phyloP scores from a whole-genome alignment of 1,284 basidiomycete species.

The Somion occarium region DNA sequence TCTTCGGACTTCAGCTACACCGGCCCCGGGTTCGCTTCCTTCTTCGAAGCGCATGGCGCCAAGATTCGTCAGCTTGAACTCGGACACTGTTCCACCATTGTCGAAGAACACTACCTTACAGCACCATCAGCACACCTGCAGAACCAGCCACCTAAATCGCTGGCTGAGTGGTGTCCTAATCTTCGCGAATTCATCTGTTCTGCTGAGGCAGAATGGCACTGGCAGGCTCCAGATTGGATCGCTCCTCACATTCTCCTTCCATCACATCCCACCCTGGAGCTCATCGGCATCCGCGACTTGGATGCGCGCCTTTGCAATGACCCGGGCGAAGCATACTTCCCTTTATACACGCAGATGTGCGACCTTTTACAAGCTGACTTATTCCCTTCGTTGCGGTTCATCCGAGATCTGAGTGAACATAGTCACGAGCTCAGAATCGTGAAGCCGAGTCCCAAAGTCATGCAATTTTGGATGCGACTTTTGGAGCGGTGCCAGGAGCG shows the following conservation, averaged over 20 bases:
- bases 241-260: constrained; percentile 70
- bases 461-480: constrained; percentile 48
- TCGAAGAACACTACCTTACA: constrained; percentile 60
- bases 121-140: constrained; percentile 32
- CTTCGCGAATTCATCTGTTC: constrained; percentile 64
- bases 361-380: constrained; percentile 51
- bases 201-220: constrained; percentile 75
- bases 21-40: constrained; percentile 53
- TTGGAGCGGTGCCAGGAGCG: constrained; percentile 40
- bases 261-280: constrained; percentile 50
- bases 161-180: constrained; percentile 62
- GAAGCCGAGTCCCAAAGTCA: constrained; percentile 24
- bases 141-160: constrained; percentile 33
- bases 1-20: constrained; percentile 66
- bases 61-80: constrained; percentile 62
- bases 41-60: constrained; percentile 60
- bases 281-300: constrained; percentile 70
- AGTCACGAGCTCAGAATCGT: constrained; percentile 27
- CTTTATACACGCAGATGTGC: constrained; percentile 58
- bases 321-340: constrained; percentile 49
- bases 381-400: constrained; percentile 56
- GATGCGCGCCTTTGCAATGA: constrained; percentile 51
- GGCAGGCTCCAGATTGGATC: constrained; percentile 73
- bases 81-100: constrained; percentile 60
- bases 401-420: constrained; percentile 50